Evolutionary conservation across 371 early-diverging fungal species (phyloP).

Genomic region (Zychaea mexicana): DNA sequence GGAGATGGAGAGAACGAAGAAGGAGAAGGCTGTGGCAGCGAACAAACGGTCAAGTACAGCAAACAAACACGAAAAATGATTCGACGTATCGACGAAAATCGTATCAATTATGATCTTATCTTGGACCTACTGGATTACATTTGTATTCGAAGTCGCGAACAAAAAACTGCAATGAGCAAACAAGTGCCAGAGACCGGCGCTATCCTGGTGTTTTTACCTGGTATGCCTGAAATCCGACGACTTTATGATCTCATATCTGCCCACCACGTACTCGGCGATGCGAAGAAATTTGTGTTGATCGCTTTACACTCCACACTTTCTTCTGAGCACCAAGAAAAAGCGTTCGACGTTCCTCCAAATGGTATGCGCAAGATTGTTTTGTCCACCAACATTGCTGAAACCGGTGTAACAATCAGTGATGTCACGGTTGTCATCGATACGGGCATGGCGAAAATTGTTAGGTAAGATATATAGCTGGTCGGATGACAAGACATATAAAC

Average conservation of each 20-base stretch:
- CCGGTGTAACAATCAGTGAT: slow-evolving; percentile 94
- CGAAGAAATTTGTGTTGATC: slow-evolving; percentile 56
- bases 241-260: slow-evolving; percentile 58
- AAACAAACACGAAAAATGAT: slow-evolving; percentile 51
- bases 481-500: neutral
- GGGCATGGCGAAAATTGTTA: slow-evolving; percentile 84
- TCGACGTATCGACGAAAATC: slow-evolving; percentile 60
- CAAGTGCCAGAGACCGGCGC: slow-evolving; percentile 68
- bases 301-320: slow-evolving; percentile 84
- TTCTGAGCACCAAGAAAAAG: slow-evolving; percentile 67
- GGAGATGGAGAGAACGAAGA: slow-evolving; percentile 30
- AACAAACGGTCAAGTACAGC: slow-evolving; percentile 31
- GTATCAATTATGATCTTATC: slow-evolving; percentile 75
- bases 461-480: too few species aligned
- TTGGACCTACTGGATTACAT: slow-evolving; percentile 67
- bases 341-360: slow-evolving; percentile 62
- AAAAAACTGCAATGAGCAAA: neutral
- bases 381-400: slow-evolving; percentile 95
- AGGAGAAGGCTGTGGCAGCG: too few species aligned
- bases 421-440: slow-evolving; percentile 94
- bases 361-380: slow-evolving; percentile 86
- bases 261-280: slow-evolving; percentile 47
- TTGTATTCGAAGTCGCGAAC: slow-evolving; percentile 25
- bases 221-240: slow-evolving; percentile 78
- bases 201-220: slow-evolving; percentile 88